These are phyloP conservation scores for Stemphylium lycopersici DNA, from an alignment of 2,329 filamentous ascomycete genomes.

Conservation along the genomic window DNA sequence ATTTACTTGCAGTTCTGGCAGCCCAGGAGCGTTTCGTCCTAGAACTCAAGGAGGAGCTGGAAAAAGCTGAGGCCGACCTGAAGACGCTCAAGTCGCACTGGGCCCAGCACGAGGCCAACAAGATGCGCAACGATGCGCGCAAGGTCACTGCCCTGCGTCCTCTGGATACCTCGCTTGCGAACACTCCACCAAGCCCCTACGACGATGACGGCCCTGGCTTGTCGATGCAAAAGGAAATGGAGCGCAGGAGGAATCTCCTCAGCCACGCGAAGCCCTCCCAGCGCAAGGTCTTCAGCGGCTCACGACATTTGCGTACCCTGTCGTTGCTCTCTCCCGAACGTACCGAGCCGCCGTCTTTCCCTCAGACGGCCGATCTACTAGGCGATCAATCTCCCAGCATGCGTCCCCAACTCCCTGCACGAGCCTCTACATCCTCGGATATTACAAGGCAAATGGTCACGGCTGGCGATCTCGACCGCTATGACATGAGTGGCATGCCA, in stretches of 20 bases:
- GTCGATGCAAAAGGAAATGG: conserved; percentile 66
- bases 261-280: conserved; percentile 55
- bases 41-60: conserved; percentile 89
- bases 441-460: conserved; percentile 35
- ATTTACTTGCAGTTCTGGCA: conserved; percentile 85
- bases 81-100: conserved; percentile 81
- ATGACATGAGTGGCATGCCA: conserved; percentile 37
- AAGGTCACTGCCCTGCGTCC: conserved; percentile 61
- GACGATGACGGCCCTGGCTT: conserved; percentile 54
- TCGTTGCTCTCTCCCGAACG: conserved; percentile 77
- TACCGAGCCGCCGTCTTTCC: conserved; percentile 45
- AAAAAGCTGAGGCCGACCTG: conserved; percentile 79
- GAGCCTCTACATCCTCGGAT: conserved; percentile 42
- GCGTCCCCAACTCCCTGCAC: conserved; percentile 20
- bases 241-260: conserved; percentile 73
- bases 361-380: conserved; percentile 48
- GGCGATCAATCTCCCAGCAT: conserved; percentile 26
- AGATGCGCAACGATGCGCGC: conserved; percentile 72
- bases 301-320: conserved; percentile 68
- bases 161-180: conserved; percentile 52
- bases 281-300: conserved; percentile 67
- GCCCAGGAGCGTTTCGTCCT: conserved; percentile 89
- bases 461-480: conserved; percentile 36
- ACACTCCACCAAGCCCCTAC: conserved; percentile 29
- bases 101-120: conserved; percentile 75